Conservation (phyloP, 202 grass and related monocot species). For the Bolboschoenoplectus hybrid region DNA sequence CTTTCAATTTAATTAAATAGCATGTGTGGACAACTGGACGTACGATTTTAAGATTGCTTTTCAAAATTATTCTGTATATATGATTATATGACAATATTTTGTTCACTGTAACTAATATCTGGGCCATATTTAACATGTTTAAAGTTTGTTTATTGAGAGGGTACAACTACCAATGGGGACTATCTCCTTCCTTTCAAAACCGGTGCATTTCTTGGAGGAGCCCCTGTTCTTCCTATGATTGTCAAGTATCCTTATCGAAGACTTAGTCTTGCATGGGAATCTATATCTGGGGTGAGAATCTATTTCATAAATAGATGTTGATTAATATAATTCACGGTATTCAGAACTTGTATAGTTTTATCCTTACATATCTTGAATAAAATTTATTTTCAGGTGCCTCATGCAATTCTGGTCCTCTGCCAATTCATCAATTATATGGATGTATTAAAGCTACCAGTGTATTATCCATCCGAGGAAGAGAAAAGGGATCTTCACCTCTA, state of each 20-base stretch:
- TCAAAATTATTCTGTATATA: not conserved
- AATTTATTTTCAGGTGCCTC: constrained; percentile 54
- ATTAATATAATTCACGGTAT: not conserved
- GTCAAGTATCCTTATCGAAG: constrained; percentile 79
- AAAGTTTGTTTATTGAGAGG: constrained; percentile 58
- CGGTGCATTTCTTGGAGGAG: constrained; percentile 74
- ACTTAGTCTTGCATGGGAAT: constrained; percentile 95
- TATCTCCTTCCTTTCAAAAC: constrained; percentile 92
- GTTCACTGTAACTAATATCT: not conserved
- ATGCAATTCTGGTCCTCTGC: constrained; percentile 83
- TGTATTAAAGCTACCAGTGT: constrained; percentile 69
- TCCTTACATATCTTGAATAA: not conserved
- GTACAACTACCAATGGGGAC: constrained; percentile 88
- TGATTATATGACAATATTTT: not conserved
- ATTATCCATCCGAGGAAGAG: constrained; percentile 74
- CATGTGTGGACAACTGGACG: not conserved
- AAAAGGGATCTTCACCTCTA: constrained; percentile 78
- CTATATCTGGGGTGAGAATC: constrained; percentile 79
- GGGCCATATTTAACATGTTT: not conserved
- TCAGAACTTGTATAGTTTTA: not conserved
- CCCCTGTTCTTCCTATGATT: constrained; percentile 73
- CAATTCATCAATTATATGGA: constrained; percentile 80
- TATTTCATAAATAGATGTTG: not conserved
- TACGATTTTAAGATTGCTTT: not conserved
- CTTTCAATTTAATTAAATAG: not conserved